Evolutionary conservation across 768 basidiomycete genomes (phyloP).

Genomic region (Boletus barrowsii): DNA sequence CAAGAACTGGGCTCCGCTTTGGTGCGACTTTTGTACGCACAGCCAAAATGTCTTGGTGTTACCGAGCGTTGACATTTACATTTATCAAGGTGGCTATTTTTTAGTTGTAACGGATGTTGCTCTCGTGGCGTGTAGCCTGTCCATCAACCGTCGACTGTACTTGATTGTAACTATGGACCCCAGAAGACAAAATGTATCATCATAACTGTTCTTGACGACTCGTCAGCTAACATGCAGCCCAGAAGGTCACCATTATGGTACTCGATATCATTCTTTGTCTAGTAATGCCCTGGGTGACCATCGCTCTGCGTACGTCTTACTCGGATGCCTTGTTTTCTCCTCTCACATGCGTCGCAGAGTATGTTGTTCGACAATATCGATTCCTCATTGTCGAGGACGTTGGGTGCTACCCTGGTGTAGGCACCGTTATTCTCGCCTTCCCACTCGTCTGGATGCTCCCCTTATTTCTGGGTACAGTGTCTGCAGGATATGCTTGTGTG

Average conservation of each 20-base stretch:
- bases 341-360: slow-evolving; percentile 29
- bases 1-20: slow-evolving; percentile 36
- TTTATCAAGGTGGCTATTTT: slow-evolving; percentile 27
- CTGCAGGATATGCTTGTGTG: slow-evolving; percentile 38
- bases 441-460: slow-evolving; percentile 46
- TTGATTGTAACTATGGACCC: slow-evolving; percentile 34
- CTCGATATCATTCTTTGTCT: slow-evolving; percentile 31
- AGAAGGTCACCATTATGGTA: slow-evolving; percentile 24
- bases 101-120: slow-evolving; percentile 33
- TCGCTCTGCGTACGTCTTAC: slow-evolving; percentile 28
- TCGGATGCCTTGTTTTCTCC: neutral
- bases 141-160: slow-evolving; percentile 50
- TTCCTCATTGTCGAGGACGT: slow-evolving; percentile 48
- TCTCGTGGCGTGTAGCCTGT: slow-evolving; percentile 39
- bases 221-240: neutral
- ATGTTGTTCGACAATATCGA: slow-evolving; percentile 49
- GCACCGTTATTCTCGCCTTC: slow-evolving; percentile 34
- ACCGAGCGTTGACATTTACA: neutral
- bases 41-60: neutral
- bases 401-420: slow-evolving; percentile 41
- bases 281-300: slow-evolving; percentile 31
- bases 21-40: slow-evolving; percentile 56
- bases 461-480: slow-evolving; percentile 43
- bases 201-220: neutral
- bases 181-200: slow-evolving; percentile 6